Percentiles rank a stretch among this genome's conserved stretches.
These are phyloP conservation scores for Suillus subaureus DNA, from an alignment of 768 basidiomycete species.

Conservation along the genomic window DNA sequence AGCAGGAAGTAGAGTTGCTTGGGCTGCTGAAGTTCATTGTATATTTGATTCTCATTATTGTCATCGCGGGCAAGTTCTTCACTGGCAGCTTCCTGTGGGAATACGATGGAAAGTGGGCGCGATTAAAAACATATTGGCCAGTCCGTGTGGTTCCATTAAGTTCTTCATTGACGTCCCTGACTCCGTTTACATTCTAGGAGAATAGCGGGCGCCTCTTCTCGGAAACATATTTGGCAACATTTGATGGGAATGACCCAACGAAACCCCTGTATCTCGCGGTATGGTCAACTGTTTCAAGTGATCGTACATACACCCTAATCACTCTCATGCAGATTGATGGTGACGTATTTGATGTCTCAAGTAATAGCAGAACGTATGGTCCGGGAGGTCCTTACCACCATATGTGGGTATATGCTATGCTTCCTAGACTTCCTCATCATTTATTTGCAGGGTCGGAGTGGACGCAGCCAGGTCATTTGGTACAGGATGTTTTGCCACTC, in stretches of 20 bases:
- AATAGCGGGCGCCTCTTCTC: slow-evolving; percentile 72
- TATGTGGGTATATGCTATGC: slow-evolving; percentile 46
- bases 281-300: slow-evolving; percentile 28
- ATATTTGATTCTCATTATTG: slow-evolving; percentile 50
- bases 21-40: slow-evolving; percentile 73
- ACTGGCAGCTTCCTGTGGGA: slow-evolving; percentile 91
- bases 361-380: slow-evolving; percentile 75
- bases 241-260: slow-evolving; percentile 66
- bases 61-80: slow-evolving; percentile 78
- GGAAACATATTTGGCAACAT: slow-evolving; percentile 63
- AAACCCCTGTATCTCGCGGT: slow-evolving; percentile 87
- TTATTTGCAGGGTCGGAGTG: slow-evolving; percentile 63
- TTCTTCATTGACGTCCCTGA: slow-evolving; percentile 1
- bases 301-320: background rate
- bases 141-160: slow-evolving; percentile 37
- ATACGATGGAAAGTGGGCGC: slow-evolving; percentile 63
- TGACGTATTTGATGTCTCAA: slow-evolving; percentile 91
- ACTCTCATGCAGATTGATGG: slow-evolving; percentile 71
- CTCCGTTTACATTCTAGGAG: slow-evolving; percentile 35
- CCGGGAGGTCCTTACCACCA: slow-evolving; percentile 84
- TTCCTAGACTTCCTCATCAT: slow-evolving; percentile 15
- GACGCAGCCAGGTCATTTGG: slow-evolving; percentile 93
- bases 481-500: slow-evolving; percentile 91
- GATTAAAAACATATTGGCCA: slow-evolving; percentile 64
- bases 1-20: slow-evolving; percentile 63